Evolutionary conservation across 2,329 filamentous ascomycete species (phyloP), one percentile per base, ranked within the genome.

Genomic region (Ophiostoma sp.): DNA sequence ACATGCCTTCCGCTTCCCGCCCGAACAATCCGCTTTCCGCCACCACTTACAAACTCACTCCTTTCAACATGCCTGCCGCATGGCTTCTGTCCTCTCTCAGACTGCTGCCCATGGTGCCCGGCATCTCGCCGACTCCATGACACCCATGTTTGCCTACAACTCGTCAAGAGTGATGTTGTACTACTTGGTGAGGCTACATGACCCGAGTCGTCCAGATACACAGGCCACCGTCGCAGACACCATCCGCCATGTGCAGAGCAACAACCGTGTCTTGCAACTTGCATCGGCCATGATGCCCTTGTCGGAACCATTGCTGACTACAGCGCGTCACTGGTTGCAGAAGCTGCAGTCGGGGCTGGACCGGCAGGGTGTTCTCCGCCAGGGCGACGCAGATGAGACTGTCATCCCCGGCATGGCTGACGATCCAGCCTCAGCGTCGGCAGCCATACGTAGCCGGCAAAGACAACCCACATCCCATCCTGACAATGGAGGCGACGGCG

Each of bases 91-190:
- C 25, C 73, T 84, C 22, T 80, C 81, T 7, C 81, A 84, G 70
- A 81, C 83, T 8, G 81, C 81, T 2, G 80, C 81, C 50, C 83
- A 85, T 74, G 84, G 83, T 17, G 77, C 80, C 5, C 77, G 81
- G 3, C 81, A 83, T 48, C 75, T 86, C 31, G 83, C 83, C 0
- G 84, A 86, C 63, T 84, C 82, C 61, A 78, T 85, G 77, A 79
- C 85, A 39, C 84, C 84, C 0, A 84, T 83, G 19, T 85, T 85
- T 73, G 81, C 83, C 1, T 85, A 85, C 75, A 84, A 85, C 71
- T 85, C 84, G 75, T 85, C 82, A 68, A 80, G 84, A 4, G 82
- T 85, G 50, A 85, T 86, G 82, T 76, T 86, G 0, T 85, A 86
- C 76, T 85, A 85, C 72, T 80, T 85, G n/a, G 84, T 83, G 3